These are phyloP conservation scores for Physocladia obscura DNA, from an alignment of 192 early-diverging fungal species.

Conservation along the genomic window DNA sequence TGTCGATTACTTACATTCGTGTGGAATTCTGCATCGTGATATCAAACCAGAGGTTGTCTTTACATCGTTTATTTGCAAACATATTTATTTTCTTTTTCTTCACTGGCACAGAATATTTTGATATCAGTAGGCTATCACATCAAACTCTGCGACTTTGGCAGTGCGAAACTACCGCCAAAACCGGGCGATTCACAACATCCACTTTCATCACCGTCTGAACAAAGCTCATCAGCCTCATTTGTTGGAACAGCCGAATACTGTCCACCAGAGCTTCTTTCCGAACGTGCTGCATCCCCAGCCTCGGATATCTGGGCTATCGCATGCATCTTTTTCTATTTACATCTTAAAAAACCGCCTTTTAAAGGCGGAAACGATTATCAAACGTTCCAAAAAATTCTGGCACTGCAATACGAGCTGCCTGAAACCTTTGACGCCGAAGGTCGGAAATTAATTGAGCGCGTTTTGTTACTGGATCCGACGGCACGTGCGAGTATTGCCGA, in stretches of 20 bases:
- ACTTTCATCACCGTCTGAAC: constrained; percentile 14
- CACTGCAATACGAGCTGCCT: constrained; percentile 85
- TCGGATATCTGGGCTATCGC: constrained; percentile 68
- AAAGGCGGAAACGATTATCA: constrained; percentile 93
- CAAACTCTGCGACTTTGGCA: constrained; percentile 79
- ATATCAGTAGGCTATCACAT: neutral
- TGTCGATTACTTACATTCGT: constrained; percentile 84
- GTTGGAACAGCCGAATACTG: constrained; percentile 99
- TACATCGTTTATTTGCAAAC: no score
- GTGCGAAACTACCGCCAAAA: constrained; percentile 70
- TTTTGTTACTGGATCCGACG: constrained; percentile 70
- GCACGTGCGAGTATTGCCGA: constrained; percentile 51
- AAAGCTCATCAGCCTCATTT: constrained; percentile 70
- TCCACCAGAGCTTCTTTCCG: constrained; percentile 90
- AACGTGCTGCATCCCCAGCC: constrained; percentile 63
- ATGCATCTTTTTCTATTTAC: constrained; percentile 90
- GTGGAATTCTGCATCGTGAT: constrained; percentile 88
- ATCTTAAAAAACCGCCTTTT: constrained; percentile 89
- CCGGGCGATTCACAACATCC: neutral
- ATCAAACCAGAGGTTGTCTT: constrained; percentile 89
- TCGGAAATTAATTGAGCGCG: constrained; percentile 72
- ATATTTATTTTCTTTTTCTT: no score
- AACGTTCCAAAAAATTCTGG: constrained; percentile 93
- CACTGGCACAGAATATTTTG: neutral
- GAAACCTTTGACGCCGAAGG: constrained; percentile 63